Evolutionary conservation across 2,329 filamentous ascomycete species (phyloP).

Genomic region (Magnaporthiopsis incrustans): DNA sequence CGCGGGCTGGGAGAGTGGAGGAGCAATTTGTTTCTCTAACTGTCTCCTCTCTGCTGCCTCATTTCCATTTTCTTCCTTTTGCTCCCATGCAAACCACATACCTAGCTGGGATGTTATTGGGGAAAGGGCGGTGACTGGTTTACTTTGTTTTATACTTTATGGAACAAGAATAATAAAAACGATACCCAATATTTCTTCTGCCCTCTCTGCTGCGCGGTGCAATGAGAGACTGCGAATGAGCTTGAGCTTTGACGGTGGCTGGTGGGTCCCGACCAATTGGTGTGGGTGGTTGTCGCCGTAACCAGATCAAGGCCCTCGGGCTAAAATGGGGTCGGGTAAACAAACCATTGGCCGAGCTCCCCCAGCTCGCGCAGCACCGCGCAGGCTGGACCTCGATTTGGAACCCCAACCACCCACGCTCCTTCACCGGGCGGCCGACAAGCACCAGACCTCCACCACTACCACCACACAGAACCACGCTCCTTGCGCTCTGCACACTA

Average conservation of each 20-base stretch:
- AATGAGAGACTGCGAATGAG: background rate
- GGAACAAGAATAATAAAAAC: too few relatives aligned
- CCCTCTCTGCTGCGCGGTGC: background rate
- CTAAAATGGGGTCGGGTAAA: conserved; percentile 17
- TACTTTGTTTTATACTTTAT: too few relatives aligned
- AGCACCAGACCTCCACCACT: background rate
- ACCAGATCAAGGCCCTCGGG: background rate
- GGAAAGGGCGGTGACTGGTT: too few relatives aligned
- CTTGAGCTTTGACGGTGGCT: background rate
- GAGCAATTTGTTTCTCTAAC: background rate
- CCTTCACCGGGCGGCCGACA: background rate
- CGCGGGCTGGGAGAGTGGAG: background rate
- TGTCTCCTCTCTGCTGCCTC: background rate
- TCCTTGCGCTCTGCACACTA: background rate
- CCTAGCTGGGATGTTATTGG: too few relatives aligned
- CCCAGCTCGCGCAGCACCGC: background rate
- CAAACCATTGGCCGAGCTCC: conserved; percentile 19
- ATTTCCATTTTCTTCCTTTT: background rate
- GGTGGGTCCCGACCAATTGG: background rate
- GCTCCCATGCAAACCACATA: too few relatives aligned
- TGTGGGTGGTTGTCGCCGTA: background rate
- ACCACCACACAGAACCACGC: background rate
- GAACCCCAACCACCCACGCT: background rate
- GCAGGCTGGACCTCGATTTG: background rate
- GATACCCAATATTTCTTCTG: too few relatives aligned